Base-by-base conservation (phyloP, 352 stramenopile species). In the Globisporangium spinosum region DNA sequence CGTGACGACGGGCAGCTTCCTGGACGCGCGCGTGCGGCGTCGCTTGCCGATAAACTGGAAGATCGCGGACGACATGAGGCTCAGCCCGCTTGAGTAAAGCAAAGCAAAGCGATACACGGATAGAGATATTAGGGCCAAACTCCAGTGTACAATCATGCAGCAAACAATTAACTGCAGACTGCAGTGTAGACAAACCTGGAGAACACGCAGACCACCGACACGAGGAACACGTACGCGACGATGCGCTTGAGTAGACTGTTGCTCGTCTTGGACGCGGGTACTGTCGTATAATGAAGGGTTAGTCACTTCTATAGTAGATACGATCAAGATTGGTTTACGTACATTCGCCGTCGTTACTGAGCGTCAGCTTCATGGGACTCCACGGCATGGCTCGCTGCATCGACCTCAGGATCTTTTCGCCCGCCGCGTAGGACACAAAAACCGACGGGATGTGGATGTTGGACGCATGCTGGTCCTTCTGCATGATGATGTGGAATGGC, bases 401-500 rank as follows among this genome's bases (percentile, higher is more conserved):
- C 23, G 66, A 61, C 38, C 76, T 55, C 40, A 92, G 59, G 29
- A 92, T 74, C 71, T 72, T 79, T 58, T 90, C 82, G 32, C 86
- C 86, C 17, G 83, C 83, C 9, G 59, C 58, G 66, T 91, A 91
- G 49, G 82, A 82, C 40, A 94, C 77, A 68, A 94, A 94, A 17
- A 92, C 79, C 1, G 75, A 85, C 54, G 86, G 86, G 59, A 94
- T 94, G 20, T 62, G 71, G 27, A 94, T 67, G 29, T 73, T 76
- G 53, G 75, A 78, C 47, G 82, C 81, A 68, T 90, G 86, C 66
- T 91, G 78, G 68, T 94, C 84, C 47, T 88, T 87, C 72, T 91
- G 88, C 86, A 94, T 94, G 71, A 94, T 90, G 67, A 94, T 91
- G 47, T 94, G 83, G 61, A 79, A 87, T 71, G 85, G 85, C 29